Percentiles rank a stretch among this genome's conserved stretches.
Conservation (phyloP, 352 stramenopile species). For the Pythium apleroticum region DNA sequence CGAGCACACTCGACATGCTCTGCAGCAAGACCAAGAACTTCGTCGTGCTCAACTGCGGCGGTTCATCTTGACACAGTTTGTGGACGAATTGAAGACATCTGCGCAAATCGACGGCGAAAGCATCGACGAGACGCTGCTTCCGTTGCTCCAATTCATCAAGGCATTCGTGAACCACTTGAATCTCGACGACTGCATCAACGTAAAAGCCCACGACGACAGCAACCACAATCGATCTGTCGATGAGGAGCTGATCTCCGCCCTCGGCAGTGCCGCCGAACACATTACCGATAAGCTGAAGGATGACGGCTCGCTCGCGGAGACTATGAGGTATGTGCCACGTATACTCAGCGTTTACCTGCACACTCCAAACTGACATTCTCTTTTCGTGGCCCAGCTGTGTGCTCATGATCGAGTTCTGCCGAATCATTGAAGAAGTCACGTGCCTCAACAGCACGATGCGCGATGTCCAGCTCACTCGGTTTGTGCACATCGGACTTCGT, state of each 20-base stretch:
- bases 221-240: conserved; percentile 16
- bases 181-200: conserved; percentile 26
- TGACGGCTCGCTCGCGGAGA: conserved; percentile 15
- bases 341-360: no score
- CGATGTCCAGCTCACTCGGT: neutral
- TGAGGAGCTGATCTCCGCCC: conserved; percentile 22
- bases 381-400: conserved; percentile 47
- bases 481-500: conserved; percentile 11
- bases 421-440: conserved; percentile 52
- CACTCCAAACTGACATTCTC: conserved; percentile 2
- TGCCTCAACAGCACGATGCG: conserved; percentile 9
- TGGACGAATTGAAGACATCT: conserved; percentile 47
- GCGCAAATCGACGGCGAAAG: conserved; percentile 24
- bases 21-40: neutral
- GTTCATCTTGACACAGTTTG: conserved; percentile 64
- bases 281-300: conserved; percentile 30
- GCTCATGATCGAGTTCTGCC: conserved; percentile 61
- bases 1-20: conserved; percentile 40
- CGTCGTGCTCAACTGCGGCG: conserved; percentile 32
- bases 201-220: conserved; percentile 13
- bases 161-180: conserved; percentile 67
- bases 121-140: conserved; percentile 65
- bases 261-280: conserved; percentile 12
- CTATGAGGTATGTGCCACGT: conserved; percentile 8
- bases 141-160: conserved; percentile 64